Conservation (phyloP, 163 green algal species). For the Chlorella variabilis region DNA sequence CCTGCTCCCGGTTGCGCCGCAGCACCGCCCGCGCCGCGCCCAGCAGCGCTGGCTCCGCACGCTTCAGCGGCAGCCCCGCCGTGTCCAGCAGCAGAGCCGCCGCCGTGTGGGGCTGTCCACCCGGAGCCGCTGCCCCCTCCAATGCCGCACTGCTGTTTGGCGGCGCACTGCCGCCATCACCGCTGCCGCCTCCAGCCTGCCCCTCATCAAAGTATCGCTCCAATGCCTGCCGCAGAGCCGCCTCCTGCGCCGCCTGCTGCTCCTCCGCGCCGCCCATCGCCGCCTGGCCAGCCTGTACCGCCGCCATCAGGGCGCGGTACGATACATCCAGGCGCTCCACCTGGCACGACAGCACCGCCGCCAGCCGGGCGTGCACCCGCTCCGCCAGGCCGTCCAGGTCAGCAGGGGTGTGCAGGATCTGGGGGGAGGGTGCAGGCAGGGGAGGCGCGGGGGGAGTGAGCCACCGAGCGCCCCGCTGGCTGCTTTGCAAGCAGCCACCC, state of each 20-base stretch:
- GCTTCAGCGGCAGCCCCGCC: constrained; percentile 43
- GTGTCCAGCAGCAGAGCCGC: background rate
- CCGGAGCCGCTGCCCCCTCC: background rate
- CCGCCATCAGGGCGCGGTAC: constrained; percentile 59
- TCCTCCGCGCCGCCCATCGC: background rate
- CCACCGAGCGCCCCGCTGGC: no score
- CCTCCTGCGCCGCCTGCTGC: constrained; percentile 23
- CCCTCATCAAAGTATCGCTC: constrained; percentile 56
- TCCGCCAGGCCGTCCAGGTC: constrained; percentile 54
- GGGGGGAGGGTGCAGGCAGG: background rate
- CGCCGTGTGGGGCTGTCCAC: no score
- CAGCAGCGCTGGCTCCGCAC: constrained; percentile 30
- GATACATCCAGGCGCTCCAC: constrained; percentile 68
- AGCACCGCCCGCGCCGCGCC: constrained; percentile 17
- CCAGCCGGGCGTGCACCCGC: constrained; percentile 38
- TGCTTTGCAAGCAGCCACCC: no score
- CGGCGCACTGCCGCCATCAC: no score
- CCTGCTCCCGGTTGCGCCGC: constrained; percentile 21
- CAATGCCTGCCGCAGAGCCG: constrained; percentile 42
- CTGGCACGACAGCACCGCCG: constrained; percentile 41
- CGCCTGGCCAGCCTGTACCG: constrained; percentile 7
- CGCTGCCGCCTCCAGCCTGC: background rate
- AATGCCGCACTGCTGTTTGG: no score
- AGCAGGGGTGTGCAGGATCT: constrained; percentile 49
- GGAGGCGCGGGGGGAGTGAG: no score